These are phyloP conservation scores for Comarum palustre DNA, from an alignment of 306 rosid genomes.

Conservation along the genomic window DNA sequence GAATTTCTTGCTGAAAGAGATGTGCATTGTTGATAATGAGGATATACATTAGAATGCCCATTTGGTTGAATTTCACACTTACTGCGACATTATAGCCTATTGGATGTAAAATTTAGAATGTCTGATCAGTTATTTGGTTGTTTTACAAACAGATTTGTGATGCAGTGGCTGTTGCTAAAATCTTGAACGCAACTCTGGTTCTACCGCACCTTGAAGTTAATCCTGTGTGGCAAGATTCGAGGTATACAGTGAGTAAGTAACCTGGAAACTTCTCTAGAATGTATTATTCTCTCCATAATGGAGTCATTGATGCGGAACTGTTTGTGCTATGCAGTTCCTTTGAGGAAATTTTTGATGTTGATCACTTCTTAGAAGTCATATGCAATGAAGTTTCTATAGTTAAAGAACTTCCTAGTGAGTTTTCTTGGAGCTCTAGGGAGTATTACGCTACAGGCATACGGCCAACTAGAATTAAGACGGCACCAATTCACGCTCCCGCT, in stretches of 20 bases:
- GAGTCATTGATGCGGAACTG: slow-evolving; percentile 4
- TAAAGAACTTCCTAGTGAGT: slow-evolving; percentile 69
- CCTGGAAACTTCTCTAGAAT: slow-evolving; percentile 14
- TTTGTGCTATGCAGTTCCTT: slow-evolving; percentile 59
- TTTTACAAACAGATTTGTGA: slow-evolving; percentile 68
- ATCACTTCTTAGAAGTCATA: slow-evolving; percentile 76
- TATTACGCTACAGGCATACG: slow-evolving; percentile 75
- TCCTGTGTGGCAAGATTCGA: slow-evolving; percentile 94
- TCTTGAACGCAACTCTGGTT: slow-evolving; percentile 88
- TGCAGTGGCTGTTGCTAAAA: slow-evolving; percentile 95
- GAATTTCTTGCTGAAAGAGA: background rate
- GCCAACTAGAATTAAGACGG: slow-evolving; percentile 74
- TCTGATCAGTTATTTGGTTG: slow-evolving; percentile 8
- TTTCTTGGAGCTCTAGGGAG: slow-evolving; percentile 87
- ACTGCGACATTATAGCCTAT: background rate
- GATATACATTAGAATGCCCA: background rate
- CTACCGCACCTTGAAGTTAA: slow-evolving; percentile 87
- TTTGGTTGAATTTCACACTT: slow-evolving; percentile 10
- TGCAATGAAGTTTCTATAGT: slow-evolving; percentile 71
- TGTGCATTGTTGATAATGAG: background rate
- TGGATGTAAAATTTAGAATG: background rate
- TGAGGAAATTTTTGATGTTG: slow-evolving; percentile 81
- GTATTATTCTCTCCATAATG: background rate
- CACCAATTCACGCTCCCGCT: slow-evolving; percentile 80
- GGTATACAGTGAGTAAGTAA: slow-evolving; percentile 44